These are phyloP conservation scores for Stropharia rugosoannulata DNA, from an alignment of 768 basidiomycete genomes.

Conservation along the genomic window DNA sequence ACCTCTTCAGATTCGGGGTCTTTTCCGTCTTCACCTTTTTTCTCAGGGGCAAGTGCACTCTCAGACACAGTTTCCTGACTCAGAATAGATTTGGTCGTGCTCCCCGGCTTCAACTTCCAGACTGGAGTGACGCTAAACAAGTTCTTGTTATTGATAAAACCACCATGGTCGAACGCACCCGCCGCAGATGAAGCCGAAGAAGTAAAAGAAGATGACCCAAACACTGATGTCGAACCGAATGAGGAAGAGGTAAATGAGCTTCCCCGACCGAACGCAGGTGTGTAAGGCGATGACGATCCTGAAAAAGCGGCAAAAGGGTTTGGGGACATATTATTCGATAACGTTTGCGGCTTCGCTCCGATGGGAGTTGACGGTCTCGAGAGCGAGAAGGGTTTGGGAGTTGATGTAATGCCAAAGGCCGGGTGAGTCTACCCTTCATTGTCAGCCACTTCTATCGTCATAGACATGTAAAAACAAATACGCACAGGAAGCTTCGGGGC, in stretches of 20 bases:
- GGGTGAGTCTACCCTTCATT: neutral
- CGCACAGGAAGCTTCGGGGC: no score
- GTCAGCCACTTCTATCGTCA: neutral
- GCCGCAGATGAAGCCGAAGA: no score
- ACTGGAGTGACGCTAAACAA: no score
- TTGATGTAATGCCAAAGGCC: neutral
- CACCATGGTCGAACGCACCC: no score
- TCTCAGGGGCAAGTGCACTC: neutral
- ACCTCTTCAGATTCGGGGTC: neutral
- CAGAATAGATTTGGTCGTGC: no score
- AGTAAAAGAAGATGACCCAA: no score
- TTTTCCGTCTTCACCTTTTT: neutral
- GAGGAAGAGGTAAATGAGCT: slow-evolving; percentile 18
- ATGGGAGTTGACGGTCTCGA: neutral
- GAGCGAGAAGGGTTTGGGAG: neutral
- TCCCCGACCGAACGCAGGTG: slow-evolving; percentile 10
- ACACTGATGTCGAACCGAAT: slow-evolving; percentile 15
- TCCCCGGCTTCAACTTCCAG: no score
- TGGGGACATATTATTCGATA: slow-evolving; percentile 9
- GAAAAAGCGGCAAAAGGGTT: slow-evolving; percentile 32
- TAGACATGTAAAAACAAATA: neutral
- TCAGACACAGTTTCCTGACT: no score
- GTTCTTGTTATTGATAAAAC: no score
- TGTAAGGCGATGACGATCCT: slow-evolving; percentile 32
- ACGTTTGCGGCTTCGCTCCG: neutral